Evolutionary conservation across 148 eudicot species (phyloP).

Genomic region (Amaranthus palmeri): DNA sequence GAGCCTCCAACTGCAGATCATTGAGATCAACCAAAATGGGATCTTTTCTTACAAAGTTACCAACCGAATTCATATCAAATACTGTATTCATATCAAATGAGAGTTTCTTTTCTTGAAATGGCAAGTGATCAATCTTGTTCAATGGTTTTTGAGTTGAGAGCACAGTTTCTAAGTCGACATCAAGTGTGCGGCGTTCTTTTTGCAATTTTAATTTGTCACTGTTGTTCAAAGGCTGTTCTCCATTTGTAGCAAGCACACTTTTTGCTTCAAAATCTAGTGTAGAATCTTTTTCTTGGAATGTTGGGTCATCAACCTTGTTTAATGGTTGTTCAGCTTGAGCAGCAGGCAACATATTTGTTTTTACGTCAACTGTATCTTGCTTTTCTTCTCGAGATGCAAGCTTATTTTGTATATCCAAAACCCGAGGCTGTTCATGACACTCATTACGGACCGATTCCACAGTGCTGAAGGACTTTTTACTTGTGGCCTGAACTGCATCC

Average conservation of each 20-base stretch:
- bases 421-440: background rate
- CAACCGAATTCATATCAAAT: background rate
- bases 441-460: constrained; percentile 9
- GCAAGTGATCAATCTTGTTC: background rate
- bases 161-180: constrained; percentile 8
- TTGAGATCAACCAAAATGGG: background rate
- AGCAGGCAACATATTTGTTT: background rate
- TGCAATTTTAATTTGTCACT: background rate
- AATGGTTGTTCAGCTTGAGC: background rate
- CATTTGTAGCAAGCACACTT: background rate
- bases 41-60: background rate
- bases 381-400: constrained; percentile 9
- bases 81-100: background rate
- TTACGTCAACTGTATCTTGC: background rate
- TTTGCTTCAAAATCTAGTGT: background rate
- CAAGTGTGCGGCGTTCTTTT: background rate
- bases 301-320: background rate
- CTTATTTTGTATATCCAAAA: constrained; percentile 12
- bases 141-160: constrained; percentile 11
- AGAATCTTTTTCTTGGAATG: background rate
- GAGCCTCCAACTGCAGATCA: constrained; percentile 13
- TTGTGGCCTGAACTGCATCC: constrained; percentile 32
- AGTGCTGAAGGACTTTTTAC: constrained; percentile 15
- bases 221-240: background rate
- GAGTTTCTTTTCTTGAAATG: background rate